Percentiles rank a stretch among this genome's conserved stretches.
Conservation (phyloP, 225 moss, liverwort and hornwort genomes). For the Physcomitrellopsis africana region DNA sequence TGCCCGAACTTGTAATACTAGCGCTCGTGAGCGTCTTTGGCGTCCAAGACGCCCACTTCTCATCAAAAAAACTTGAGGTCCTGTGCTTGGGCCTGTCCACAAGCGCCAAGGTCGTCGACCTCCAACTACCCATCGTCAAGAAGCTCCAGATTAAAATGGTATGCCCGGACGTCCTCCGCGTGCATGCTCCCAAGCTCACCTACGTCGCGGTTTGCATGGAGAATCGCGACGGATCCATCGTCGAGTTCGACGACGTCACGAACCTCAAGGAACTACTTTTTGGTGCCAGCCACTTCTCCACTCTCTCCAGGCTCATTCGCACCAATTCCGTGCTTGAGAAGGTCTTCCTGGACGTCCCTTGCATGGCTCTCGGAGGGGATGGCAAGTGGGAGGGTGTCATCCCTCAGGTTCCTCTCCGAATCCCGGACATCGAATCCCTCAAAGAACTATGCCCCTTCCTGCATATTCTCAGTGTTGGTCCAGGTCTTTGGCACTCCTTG, state of each 20-base stretch:
- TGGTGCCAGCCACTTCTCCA: constrained; percentile 72
- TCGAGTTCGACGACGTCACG: constrained; percentile 57
- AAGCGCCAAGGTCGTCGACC: constrained; percentile 54
- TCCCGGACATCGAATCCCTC: constrained; percentile 60
- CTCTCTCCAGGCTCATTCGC: constrained; percentile 49
- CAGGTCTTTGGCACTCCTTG: constrained; percentile 78
- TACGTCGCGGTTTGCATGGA: constrained; percentile 94
- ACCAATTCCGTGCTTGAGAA: constrained; percentile 57
- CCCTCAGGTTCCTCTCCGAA: constrained; percentile 25
- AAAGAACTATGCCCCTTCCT: constrained; percentile 46
- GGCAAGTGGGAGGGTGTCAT: constrained; percentile 76
- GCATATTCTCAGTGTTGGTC: constrained; percentile 73
- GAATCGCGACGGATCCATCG: constrained; percentile 50
- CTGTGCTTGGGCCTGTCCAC: constrained; percentile 83
- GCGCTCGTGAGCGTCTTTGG: constrained; percentile 86
- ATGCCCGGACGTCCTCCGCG: constrained; percentile 64
- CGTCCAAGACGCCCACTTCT: constrained; percentile 58
- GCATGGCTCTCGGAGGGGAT: constrained; percentile 79
- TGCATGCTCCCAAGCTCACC: constrained; percentile 49
- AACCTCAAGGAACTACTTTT: constrained; percentile 75
- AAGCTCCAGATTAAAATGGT: constrained; percentile 92
- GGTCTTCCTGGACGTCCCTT: constrained; percentile 83
- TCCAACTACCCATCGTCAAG: constrained; percentile 48
- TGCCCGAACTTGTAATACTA: constrained; percentile 60
- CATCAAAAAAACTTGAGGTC: constrained; percentile 39